Evolutionary conservation across 1,139 yeast genomes (phyloP).

Genomic region (Magnusiomyces sp.): DNA sequence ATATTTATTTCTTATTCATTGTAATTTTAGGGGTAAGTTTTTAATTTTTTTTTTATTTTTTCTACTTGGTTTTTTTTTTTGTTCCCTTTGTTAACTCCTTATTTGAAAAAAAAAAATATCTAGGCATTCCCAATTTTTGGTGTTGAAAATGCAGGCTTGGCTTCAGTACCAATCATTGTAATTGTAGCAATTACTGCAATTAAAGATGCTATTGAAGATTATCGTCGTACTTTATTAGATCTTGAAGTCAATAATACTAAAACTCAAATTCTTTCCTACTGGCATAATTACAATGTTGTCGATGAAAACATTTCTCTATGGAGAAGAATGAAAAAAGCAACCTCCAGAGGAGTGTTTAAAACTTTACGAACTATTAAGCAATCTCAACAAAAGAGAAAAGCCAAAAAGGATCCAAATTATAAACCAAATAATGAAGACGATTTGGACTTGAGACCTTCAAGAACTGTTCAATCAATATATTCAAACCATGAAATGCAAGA

Average conservation of each 20-base stretch:
- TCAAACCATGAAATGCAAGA: slow-evolving; percentile 13
- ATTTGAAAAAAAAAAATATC: slow-evolving; percentile 4
- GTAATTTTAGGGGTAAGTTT: slow-evolving; percentile 48
- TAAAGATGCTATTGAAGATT: slow-evolving; percentile 93
- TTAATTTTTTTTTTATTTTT: slow-evolving; percentile 7
- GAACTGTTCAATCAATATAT: slow-evolving; percentile 12
- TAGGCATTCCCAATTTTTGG: slow-evolving; percentile 72
- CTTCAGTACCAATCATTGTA: slow-evolving; percentile 90
- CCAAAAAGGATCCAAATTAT: slow-evolving; percentile 1
- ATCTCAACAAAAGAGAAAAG: slow-evolving; percentile 2
- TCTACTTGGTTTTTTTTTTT: slow-evolving; percentile 6
- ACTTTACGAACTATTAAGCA: slow-evolving; percentile 5
- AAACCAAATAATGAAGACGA: slow-evolving; percentile 7
- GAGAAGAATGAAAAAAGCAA: slow-evolving; percentile 55
- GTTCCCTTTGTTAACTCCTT: background rate
- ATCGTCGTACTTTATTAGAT: slow-evolving; percentile 72
- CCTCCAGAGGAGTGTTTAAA: slow-evolving; percentile 29
- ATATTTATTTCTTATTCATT: slow-evolving; percentile 62
- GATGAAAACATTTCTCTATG: slow-evolving; percentile 55
- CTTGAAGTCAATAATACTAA: slow-evolving; percentile 80
- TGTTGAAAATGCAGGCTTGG: slow-evolving; percentile 78
- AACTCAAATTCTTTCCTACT: slow-evolving; percentile 68
- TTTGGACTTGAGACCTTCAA: slow-evolving; percentile 7
- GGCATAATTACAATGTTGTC: slow-evolving; percentile 64
- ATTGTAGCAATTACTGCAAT: slow-evolving; percentile 82